Conservation (phyloP, 208 protist genomes). For the Phytomonas sp. region DNA sequence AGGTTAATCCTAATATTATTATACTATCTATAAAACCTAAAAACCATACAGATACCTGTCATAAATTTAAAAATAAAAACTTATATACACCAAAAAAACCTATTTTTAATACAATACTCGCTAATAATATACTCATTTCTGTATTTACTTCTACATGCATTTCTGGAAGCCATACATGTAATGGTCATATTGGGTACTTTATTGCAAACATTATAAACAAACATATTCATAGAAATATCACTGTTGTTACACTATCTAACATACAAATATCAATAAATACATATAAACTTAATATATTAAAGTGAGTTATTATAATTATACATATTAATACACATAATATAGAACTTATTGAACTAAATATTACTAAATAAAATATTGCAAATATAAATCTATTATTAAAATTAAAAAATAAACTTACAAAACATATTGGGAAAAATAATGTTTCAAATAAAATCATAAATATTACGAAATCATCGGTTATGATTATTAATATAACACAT, state of each 20-base stretch:
- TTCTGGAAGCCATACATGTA: slow-evolving; percentile 58
- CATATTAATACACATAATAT: slow-evolving; percentile 35
- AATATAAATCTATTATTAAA: slow-evolving; percentile 54
- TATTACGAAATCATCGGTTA: slow-evolving; percentile 57
- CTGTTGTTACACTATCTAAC: slow-evolving; percentile 54
- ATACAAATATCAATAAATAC: slow-evolving; percentile 27
- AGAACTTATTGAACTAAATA: slow-evolving; percentile 32
- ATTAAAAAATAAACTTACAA: slow-evolving; percentile 80
- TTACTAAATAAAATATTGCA: slow-evolving; percentile 26
- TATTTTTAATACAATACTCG: slow-evolving; percentile 73
- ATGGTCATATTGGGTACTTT: slow-evolving; percentile 58
- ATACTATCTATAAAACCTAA: slow-evolving; percentile 63
- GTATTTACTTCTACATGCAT: slow-evolving; percentile 73
- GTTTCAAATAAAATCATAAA: slow-evolving; percentile 80
- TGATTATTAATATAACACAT: slow-evolving; percentile 49
- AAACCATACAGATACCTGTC: slow-evolving; percentile 66
- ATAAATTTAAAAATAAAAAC: slow-evolving; percentile 73
- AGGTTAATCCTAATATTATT: slow-evolving; percentile 48
- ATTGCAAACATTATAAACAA: slow-evolving; percentile 71
- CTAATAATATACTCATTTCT: slow-evolving; percentile 65
- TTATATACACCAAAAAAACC: slow-evolving; percentile 83
- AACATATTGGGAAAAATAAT: slow-evolving; percentile 74
- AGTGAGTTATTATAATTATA: slow-evolving; percentile 53
- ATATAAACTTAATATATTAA: slow-evolving; percentile 70
- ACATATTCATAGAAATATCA: slow-evolving; percentile 46